A percentile compares a stretch with the other conserved stretches of the same genome.
These are phyloP conservation scores for Trichomonascaceae sp. DNA, from an alignment of 1,139 yeast species.

Conservation along the genomic window DNA sequence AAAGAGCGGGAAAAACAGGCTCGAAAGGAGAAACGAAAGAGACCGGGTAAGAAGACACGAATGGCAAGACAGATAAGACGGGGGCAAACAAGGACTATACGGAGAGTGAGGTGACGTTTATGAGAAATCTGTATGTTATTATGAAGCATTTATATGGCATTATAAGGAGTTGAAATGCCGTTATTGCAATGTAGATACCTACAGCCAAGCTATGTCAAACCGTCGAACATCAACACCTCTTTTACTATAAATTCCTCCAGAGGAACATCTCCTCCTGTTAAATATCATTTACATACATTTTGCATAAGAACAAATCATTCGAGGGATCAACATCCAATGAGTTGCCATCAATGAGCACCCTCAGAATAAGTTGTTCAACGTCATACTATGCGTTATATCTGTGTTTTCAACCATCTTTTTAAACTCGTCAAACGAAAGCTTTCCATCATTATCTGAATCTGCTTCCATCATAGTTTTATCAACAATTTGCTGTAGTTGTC, in stretches of 20 bases:
- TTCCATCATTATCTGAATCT: constrained; percentile 87
- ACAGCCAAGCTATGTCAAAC: no score
- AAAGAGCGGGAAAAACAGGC: constrained; percentile 20
- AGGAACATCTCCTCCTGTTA: not conserved
- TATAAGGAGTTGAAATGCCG: no score
- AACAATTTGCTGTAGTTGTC: constrained; percentile 88
- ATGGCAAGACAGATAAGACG: constrained; percentile 11
- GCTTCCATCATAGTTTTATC: constrained; percentile 96
- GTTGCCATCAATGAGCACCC: not conserved
- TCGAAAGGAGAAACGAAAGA: constrained; percentile 14
- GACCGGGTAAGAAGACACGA: constrained; percentile 33
- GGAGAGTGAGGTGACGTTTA: not conserved
- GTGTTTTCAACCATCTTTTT: constrained; percentile 40
- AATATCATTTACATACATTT: not conserved
- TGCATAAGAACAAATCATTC: not conserved
- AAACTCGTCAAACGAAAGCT: constrained; percentile 81
- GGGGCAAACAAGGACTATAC: not conserved
- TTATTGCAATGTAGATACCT: no score
- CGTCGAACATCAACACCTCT: no score
- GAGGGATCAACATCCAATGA: no score
- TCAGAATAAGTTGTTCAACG: constrained; percentile 32
- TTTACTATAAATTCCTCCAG: no score
- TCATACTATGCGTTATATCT: constrained; percentile 36
- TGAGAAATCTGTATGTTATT: no score
- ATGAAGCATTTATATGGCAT: no score